Conservation (phyloP, 352 stramenopile genomes). For the Globisporangium camurandrum region DNA sequence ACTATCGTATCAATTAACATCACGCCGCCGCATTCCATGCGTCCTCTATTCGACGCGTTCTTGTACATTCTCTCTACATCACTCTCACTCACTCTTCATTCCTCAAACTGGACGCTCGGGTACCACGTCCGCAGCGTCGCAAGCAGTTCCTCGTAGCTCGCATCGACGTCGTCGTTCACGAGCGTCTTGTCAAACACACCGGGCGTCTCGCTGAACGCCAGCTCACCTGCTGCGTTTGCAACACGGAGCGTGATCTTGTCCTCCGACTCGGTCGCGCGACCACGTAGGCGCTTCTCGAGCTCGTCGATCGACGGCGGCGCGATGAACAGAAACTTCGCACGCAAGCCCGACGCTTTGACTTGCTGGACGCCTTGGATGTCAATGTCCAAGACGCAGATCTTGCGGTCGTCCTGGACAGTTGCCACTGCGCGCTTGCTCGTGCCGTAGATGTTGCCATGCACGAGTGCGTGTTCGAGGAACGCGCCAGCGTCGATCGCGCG, state of each 20-base stretch:
- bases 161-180: slow-evolving; percentile 85
- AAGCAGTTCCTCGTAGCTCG: slow-evolving; percentile 68
- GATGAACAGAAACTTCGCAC: slow-evolving; percentile 95
- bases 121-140: slow-evolving; percentile 72
- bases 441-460: slow-evolving; percentile 98
- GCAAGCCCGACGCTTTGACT: slow-evolving; percentile 86
- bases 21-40: not conserved
- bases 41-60: not conserved
- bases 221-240: slow-evolving; percentile 89
- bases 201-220: slow-evolving; percentile 83
- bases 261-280: slow-evolving; percentile 93
- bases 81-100: slow-evolving; percentile 2
- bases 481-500: slow-evolving; percentile 91
- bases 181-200: slow-evolving; percentile 88
- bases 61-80: not conserved
- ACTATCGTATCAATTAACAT: slow-evolving; percentile 22
- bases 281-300: slow-evolving; percentile 92
- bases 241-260: slow-evolving; percentile 93
- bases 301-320: slow-evolving; percentile 92
- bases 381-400: slow-evolving; percentile 99
- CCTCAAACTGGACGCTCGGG: slow-evolving; percentile 49
- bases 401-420: slow-evolving; percentile 88
- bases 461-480: slow-evolving; percentile 96
- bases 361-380: slow-evolving; percentile 96
- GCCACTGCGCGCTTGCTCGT: slow-evolving; percentile 91